Evolutionary conservation across 768 basidiomycete genomes (phyloP), one percentile per base, ranked within the genome.

Genomic region (Clavaria fumosa): DNA sequence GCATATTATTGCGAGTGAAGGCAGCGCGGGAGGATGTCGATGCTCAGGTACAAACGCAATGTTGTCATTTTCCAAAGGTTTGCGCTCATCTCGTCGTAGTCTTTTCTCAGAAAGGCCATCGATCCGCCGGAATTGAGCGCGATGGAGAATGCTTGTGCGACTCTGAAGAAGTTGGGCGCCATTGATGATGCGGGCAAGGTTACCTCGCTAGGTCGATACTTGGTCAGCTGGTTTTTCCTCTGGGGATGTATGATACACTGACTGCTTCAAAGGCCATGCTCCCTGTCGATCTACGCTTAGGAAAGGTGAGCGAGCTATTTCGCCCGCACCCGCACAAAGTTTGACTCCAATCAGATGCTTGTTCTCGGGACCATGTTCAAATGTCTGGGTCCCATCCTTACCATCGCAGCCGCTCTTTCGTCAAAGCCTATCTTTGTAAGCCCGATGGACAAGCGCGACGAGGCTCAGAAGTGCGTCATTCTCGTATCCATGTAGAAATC

Each of bases 241-340:
- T 41, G 91, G 93, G 2, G 63, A 77, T 31, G 90, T 95, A 55
- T 64, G 73, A 41, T 82, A 89, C 48, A 91, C 91, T 0, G 79
- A 89, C 26, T 9, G 9, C 26, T 28, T 28, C 26, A 41, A 47
- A 89, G 83, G 68, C 83, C 2, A 68, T 77, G 57, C 66, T 95
- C n/a, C 90, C 90, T 1, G 61, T 93, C 10, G 91, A 96, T 55
- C 60, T 91, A 7, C 69, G 86, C 27, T 66, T 96, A 19, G 85
- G 75, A 5, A 96, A 95, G 66, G 82, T 81, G 39, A 9, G 49
- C 28, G 7, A 27, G 18, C 18, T 14, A n/a, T 22, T 18, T 19
- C n/a, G 17, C 12, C 11, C 19, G 7, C 18, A 17, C 22, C 20
- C 12, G 9, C 20, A 9, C 12, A 14, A 17, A 31, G 39, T 34